Percentiles rank a stretch among this genome's conserved stretches.
These are phyloP conservation scores for Neurospora sp. DNA, from an alignment of 2,329 filamentous ascomycete genomes.

Conservation along the genomic window DNA sequence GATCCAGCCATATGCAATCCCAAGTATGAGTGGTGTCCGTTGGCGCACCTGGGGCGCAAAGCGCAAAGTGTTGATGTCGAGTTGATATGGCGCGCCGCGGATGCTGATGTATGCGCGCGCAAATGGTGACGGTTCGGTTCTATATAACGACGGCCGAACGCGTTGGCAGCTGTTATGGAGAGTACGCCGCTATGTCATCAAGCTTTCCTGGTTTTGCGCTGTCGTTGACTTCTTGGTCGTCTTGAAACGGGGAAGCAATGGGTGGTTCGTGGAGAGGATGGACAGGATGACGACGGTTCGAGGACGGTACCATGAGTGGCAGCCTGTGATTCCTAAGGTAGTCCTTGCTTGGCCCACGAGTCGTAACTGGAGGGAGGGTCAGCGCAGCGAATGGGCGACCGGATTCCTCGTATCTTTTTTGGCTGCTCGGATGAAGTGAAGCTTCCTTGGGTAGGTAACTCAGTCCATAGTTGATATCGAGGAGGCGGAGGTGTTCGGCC, in stretches of 20 bases:
- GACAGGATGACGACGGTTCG: not conserved
- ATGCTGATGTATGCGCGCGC: not conserved
- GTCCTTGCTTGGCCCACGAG: not conserved
- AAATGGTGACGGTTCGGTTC: not conserved
- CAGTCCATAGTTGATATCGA: not conserved
- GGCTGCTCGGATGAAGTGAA: not conserved
- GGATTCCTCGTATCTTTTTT: not conserved
- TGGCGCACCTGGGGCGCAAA: not conserved
- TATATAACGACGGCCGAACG: not conserved
- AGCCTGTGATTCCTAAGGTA: not conserved
- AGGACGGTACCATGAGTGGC: not conserved
- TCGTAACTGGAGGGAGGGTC: not conserved
- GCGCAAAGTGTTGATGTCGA: not conserved
- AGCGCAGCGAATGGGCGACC: not conserved
- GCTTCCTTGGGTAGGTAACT: not conserved
- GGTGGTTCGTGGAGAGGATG: not conserved
- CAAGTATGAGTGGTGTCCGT: not conserved
- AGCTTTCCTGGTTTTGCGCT: not conserved
- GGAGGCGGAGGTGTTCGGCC: not conserved
- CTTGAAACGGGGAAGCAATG: not conserved
- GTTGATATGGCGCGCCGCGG: not conserved
- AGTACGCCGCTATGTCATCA: not conserved
- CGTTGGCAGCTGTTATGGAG: not conserved
- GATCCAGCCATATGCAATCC: constrained; percentile 12
- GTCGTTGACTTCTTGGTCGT: not conserved